phyloP scores from a whole-genome alignment of 495 filamentous ascomycete genomes.

The Tuber microsphaerosporum region DNA sequence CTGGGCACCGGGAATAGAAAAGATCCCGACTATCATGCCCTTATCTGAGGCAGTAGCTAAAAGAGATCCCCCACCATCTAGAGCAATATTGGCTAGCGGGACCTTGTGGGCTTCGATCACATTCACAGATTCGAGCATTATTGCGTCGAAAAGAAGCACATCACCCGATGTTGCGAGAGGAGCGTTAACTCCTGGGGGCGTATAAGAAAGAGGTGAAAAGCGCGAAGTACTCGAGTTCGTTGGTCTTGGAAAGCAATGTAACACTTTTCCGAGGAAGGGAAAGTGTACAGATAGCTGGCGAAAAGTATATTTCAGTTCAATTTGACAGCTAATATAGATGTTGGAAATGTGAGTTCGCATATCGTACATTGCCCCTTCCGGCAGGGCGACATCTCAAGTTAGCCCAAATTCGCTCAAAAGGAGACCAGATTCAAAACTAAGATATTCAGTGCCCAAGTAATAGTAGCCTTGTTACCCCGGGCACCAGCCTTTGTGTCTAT shows the following conservation, averaged over 20 bases:
- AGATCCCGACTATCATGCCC: slow-evolving; percentile 92
- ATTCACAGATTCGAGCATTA: slow-evolving; percentile 81
- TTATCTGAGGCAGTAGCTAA: slow-evolving; percentile 94
- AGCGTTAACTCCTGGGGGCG: slow-evolving; percentile 67
- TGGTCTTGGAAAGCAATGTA: slow-evolving; percentile 87
- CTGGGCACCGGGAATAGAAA: slow-evolving; percentile 76
- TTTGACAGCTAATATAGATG: slow-evolving; percentile 82
- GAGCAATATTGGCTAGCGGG: slow-evolving; percentile 77
- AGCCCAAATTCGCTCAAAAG: slow-evolving; percentile 11
- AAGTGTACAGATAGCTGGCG: slow-evolving; percentile 74
- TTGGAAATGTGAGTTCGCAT: slow-evolving; percentile 96
- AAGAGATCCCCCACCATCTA: slow-evolving; percentile 88
- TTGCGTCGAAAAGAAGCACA: slow-evolving; percentile 81
- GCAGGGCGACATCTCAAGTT: neutral
- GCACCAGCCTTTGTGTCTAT: slow-evolving; percentile 85
- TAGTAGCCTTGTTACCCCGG: slow-evolving; percentile 5
- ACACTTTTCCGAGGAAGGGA: slow-evolving; percentile 91
- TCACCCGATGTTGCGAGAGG: slow-evolving; percentile 82
- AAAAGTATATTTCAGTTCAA: slow-evolving; percentile 52
- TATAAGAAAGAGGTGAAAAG: slow-evolving; percentile 67
- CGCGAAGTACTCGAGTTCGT: slow-evolving; percentile 58
- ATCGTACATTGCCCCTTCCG: slow-evolving; percentile 84
- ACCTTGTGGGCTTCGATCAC: slow-evolving; percentile 93
- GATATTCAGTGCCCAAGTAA: neutral
- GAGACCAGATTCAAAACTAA: slow-evolving; percentile 2